Base-by-base conservation (phyloP, 768 basidiomycete genomes). In the Boletellus ananiceps region DNA sequence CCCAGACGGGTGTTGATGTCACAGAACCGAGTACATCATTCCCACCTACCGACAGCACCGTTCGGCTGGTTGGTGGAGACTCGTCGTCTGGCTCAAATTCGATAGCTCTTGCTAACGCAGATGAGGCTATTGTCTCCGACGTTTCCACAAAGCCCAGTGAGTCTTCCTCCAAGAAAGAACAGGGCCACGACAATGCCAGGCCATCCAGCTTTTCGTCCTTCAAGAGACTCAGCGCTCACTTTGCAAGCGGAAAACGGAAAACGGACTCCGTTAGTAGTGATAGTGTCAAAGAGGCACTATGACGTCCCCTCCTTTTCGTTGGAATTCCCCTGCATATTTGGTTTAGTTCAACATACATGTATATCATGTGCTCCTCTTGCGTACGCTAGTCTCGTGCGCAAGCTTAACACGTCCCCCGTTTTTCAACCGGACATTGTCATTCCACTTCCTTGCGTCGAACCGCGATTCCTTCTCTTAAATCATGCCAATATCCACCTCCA, bases 1-100 rank as follows among this genome's bases (percentile, higher is more conserved):
- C 54, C 16, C 46, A 49, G 16, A 36, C 16, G 46, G 14, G 16
- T 9, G 32, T 49, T 19, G 51, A 52, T 18, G 27, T 46, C 36
- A 49, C 49, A 47, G 57, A 54, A 18, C 46, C 52, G 15, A 56
- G 44, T 25, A 37, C 35, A 37, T 34, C 49, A 13, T 36, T 39
- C 21, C 36, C 50, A 18, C 42, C 47, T 8, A 39, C 49, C 14
- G 58, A 55, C 45, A 67, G 73, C 11, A 81, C 79, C 12, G 74
- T 85, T 44, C 78, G 80, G 38, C 63, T 85, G 13, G 75, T 85
- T n/a, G 83, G 81, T 16, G 78, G 74, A 25, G 23, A 25, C 2
- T 79, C 79, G 15, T 65, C 70, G 8, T 54, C 51, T 7, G 47
- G 35, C 18, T 63, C 64, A 37, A 67, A 68, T n/a, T 61, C 61